phyloP scores from a whole-genome alignment of 495 filamentous ascomycete genomes.

The Ramalina intermedia region DNA sequence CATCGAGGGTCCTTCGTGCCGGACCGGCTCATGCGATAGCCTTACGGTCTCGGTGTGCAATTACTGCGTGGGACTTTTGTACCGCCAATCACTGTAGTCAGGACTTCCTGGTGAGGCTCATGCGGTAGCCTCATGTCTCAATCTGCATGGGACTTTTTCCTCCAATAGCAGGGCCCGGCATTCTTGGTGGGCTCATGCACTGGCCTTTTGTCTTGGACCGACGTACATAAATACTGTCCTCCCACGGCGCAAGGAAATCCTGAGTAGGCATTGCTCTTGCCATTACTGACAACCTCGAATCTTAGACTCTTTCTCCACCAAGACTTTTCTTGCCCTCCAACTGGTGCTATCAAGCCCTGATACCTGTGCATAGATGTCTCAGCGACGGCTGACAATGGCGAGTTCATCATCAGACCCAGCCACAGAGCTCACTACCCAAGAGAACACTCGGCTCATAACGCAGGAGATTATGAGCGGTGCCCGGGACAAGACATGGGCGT shows the following conservation, averaged over 20 bases:
- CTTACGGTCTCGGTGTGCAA: neutral
- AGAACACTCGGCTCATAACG: neutral
- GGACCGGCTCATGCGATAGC: neutral
- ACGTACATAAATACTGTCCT: neutral
- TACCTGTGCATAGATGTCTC: too few relatives aligned
- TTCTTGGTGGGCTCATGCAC: neutral
- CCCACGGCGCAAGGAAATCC: neutral
- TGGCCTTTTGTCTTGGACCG: neutral
- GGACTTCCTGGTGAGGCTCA: too few relatives aligned
- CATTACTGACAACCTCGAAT: neutral
- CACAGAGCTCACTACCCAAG: neutral
- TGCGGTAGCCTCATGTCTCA: neutral
- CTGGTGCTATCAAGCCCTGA: neutral
- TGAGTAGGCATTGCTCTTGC: neutral
- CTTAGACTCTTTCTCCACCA: neutral
- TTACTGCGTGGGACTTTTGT: constrained; percentile 3
- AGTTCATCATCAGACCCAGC: neutral
- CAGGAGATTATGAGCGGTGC: neutral
- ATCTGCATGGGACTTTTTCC: neutral
- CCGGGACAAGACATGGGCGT: neutral
- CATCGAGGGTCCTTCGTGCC: too few relatives aligned
- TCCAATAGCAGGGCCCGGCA: neutral
- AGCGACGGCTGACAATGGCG: neutral
- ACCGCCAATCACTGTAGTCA: neutral
- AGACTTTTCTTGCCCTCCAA: neutral